Percentiles rank a stretch among this genome's conserved stretches.
These are phyloP conservation scores for Balamuthia mandrillaris DNA, from an alignment of 208 protist species.

Conservation along the genomic window DNA sequence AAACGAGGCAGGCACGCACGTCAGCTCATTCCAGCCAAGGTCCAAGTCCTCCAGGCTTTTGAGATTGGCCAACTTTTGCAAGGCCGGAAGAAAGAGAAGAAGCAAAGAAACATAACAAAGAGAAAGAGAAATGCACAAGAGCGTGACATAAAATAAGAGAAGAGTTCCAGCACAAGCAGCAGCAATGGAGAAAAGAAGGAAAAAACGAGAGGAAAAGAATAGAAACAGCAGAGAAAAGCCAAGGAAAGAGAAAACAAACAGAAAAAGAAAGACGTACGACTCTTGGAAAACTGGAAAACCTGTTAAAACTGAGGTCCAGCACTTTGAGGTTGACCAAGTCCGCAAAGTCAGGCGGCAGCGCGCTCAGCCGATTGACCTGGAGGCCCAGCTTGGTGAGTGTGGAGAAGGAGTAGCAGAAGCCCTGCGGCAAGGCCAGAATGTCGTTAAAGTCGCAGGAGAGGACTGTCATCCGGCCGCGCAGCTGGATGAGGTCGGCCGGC, in stretches of 20 bases:
- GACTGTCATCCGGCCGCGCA: not conserved
- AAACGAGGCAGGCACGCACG: not conserved
- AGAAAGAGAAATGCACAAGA: not conserved
- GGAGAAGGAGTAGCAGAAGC: not conserved
- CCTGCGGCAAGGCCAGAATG: not conserved
- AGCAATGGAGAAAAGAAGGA: too few relatives aligned
- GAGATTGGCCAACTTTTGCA: not conserved
- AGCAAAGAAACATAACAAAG: not conserved
- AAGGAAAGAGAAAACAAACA: not conserved
- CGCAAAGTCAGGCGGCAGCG: constrained; percentile 16
- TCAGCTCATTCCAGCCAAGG: constrained; percentile 2
- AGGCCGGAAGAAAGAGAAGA: not conserved
- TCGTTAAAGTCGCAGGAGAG: not conserved
- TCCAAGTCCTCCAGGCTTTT: constrained; percentile 9
- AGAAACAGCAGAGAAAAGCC: too few relatives aligned
- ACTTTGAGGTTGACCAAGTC: constrained; percentile 21
- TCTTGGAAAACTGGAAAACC: not conserved
- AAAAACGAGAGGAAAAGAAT: too few relatives aligned
- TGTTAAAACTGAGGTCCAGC: constrained; percentile 17
- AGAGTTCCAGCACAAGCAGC: not conserved
- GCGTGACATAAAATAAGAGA: not conserved
- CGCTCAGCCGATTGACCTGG: constrained; percentile 10
- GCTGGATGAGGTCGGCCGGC: not conserved
- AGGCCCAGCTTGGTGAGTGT: not conserved
- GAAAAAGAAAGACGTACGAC: not conserved